phyloP scores from a whole-genome alignment of 345 rosid genomes.

The Dipteronia sinensis region DNA sequence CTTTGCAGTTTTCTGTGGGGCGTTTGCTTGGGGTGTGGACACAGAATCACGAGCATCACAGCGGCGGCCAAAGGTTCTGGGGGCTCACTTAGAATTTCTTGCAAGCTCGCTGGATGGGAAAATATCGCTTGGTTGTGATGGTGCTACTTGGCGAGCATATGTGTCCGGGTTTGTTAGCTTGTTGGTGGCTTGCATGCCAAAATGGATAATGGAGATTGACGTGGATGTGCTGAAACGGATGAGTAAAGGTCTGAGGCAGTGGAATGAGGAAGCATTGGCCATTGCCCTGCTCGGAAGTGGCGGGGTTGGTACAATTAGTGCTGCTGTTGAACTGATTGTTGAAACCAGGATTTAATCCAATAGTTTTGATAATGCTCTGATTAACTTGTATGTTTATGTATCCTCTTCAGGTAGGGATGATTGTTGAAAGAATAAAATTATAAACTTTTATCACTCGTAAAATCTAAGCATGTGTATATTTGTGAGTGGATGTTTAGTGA shows the following conservation, averaged over 20 bases:
- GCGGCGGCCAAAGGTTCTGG: slow-evolving; percentile 62
- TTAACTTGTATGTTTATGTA: neutral
- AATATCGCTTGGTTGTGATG: slow-evolving; percentile 78
- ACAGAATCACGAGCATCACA: too few species aligned
- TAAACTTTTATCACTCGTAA: neutral
- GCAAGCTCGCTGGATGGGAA: slow-evolving; percentile 87
- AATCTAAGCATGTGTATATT: neutral
- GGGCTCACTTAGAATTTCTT: slow-evolving; percentile 73
- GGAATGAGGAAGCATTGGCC: slow-evolving; percentile 86
- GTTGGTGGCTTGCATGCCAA: slow-evolving; percentile 71
- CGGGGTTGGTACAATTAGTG: slow-evolving; percentile 61
- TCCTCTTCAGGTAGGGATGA: too few species aligned
- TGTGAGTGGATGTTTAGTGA: neutral
- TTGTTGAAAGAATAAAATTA: too few species aligned
- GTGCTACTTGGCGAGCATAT: slow-evolving; percentile 80
- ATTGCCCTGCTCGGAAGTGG: slow-evolving; percentile 67
- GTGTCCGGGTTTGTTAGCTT: slow-evolving; percentile 75
- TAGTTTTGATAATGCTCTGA: neutral
- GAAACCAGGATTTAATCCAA: slow-evolving; percentile 31
- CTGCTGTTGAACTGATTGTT: slow-evolving; percentile 73
- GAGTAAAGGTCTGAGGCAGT: slow-evolving; percentile 74
- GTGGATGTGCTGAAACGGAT: slow-evolving; percentile 72
- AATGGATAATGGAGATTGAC: slow-evolving; percentile 79
- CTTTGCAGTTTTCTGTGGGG: slow-evolving; percentile 70
- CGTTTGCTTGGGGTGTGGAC: too few species aligned